Evolutionary conservation across 1,139 yeast species (phyloP), one percentile per base, ranked within the genome.

Genomic region (Hyphopichia buzzinii): DNA sequence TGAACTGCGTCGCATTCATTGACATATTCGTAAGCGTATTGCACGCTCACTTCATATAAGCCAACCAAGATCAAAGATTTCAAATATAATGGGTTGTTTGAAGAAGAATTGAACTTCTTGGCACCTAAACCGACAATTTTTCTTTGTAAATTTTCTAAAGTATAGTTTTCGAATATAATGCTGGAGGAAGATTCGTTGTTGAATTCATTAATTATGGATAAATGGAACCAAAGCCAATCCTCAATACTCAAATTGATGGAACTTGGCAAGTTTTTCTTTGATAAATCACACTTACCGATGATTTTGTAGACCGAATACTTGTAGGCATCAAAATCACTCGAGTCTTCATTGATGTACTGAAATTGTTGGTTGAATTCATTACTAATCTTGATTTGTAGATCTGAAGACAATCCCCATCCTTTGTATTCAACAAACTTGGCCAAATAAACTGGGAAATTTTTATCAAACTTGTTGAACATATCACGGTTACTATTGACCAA

Each of bases 221-320:
- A 72, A 60, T 92, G 97, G 55, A 86, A 78, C 99, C 98, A 92
- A 37, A 90, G 62, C 98, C 98, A 92, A 61, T 92, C 98, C 58
- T 92, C 98, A 36, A 90, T 78, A 41, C 95, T 86, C 31, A 81
- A 64, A 30, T 90, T 81, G 33, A 92, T 83, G 1, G 67, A 55
- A 19, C 74, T 68, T 3, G 96, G 94, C 37, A 90, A 73, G n/a
- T 79, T 73, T 54, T 86, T 87, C 50, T 83, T 79, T 8, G 81
- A 69, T 44, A 85, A 66, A 48, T 89, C 96, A 59, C 97, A 89
- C 57, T 95, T 83, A 8, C 98, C 98, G 42, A 92, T 75, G 25
- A 92, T 75, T 62, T 92, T 92, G 67, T 88, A 94, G 4, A 89
- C 83, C 0, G 96, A 94, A 55, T 83, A 84, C 55, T 92, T 84